Evolutionary conservation across 2,329 filamentous ascomycete genomes (phyloP).

Genomic region (Trichoderma oligosporum): DNA sequence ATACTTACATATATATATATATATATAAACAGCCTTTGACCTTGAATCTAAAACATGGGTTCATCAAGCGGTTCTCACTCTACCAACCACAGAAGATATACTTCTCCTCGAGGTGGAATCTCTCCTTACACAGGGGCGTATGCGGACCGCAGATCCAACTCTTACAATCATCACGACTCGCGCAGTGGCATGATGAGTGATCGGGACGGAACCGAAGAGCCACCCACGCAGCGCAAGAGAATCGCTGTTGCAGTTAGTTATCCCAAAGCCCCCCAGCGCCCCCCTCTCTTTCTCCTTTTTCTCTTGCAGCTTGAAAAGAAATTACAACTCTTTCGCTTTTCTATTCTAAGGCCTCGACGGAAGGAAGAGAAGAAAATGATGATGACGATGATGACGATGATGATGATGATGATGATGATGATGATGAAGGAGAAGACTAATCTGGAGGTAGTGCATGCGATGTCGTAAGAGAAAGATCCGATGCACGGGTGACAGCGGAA

Average conservation of each 20-base stretch:
- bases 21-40: background rate
- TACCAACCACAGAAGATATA: conserved; percentile 21
- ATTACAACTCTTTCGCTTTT: background rate
- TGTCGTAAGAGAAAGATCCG: conserved; percentile 93
- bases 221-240: conserved; percentile 50
- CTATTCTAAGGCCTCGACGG: no score
- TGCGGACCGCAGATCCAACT: conserved; percentile 19
- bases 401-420: no score
- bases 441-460: conserved; percentile 65
- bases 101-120: conserved; percentile 17
- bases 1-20: conserved; percentile 4
- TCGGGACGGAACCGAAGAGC: conserved; percentile 31
- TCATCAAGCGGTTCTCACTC: conserved; percentile 21
- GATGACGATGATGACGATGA: no score
- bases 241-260: conserved; percentile 57
- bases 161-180: conserved; percentile 17
- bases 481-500: conserved; percentile 80
- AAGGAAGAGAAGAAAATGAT: no score
- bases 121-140: conserved; percentile 22
- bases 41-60: conserved; percentile 21
- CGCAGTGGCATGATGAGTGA: conserved; percentile 20
- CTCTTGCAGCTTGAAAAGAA: background rate
- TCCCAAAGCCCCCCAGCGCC: no score
- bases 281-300: background rate
- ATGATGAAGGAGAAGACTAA: no score